These are phyloP conservation scores for Leishmania tropica DNA, from an alignment of 208 protist genomes.

Conservation along the genomic window DNA sequence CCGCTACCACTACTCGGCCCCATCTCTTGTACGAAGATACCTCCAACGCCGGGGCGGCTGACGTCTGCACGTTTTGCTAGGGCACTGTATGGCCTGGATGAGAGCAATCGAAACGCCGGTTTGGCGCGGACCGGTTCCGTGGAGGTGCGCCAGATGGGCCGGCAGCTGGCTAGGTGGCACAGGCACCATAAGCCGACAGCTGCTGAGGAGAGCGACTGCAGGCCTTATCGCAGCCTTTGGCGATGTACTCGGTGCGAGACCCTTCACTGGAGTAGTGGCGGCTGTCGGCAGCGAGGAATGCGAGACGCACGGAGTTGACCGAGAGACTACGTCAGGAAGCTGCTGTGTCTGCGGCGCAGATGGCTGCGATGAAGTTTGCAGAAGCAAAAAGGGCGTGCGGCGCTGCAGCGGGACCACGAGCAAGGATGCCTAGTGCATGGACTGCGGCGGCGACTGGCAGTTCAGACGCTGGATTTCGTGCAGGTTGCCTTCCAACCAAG, in stretches of 20 bases:
- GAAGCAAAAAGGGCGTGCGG: not conserved
- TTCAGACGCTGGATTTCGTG: not conserved
- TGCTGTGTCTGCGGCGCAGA: not conserved
- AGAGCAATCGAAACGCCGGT: conserved; percentile 8
- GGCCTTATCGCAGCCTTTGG: not conserved
- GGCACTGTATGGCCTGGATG: conserved; percentile 16
- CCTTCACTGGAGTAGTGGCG: not conserved
- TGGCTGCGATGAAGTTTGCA: not conserved
- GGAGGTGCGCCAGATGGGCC: not conserved
- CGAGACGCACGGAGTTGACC: not conserved
- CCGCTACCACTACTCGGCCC: not conserved
- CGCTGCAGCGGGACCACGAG: not conserved
- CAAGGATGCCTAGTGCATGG: not conserved
- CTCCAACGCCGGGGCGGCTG: not conserved
- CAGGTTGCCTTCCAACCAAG: conserved; percentile 6
- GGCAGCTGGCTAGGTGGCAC: conserved; percentile 11
- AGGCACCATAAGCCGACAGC: conserved; percentile 4
- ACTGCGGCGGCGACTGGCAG: not conserved
- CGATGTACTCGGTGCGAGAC: not conserved
- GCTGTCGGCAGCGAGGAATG: not conserved
- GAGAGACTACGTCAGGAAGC: no score
- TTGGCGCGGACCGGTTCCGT: conserved; percentile 11
- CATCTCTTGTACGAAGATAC: not conserved
- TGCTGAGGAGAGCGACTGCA: not conserved
- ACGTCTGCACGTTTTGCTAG: conserved; percentile 10